Evolutionary conservation across 139 green algal species (phyloP), one percentile per base, ranked within the genome.

Genomic region (Pleodorina starrii): DNA sequence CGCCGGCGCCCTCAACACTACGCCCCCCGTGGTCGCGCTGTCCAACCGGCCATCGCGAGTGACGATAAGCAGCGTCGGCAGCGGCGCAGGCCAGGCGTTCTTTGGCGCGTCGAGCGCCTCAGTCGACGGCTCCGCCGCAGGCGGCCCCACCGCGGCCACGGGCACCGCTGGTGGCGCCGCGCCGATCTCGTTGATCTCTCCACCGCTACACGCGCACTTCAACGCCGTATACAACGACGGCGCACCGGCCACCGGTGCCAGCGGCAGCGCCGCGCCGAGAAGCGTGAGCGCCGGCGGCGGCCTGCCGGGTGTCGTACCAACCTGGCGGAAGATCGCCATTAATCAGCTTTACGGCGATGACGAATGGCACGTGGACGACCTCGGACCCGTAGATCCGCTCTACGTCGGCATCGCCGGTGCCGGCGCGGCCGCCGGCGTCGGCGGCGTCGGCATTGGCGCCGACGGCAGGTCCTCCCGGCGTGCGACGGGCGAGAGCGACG

Each of bases 221-320:
- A 40, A 43, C 35, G 42, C 12, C 5, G 0, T 11, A 10, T 68
- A 68, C 50, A 46, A 46, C n/a, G n/a, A 40, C 16, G 10, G 1
- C 29, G 44, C 17, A 11, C 76, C 48, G n/a, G n/a, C n/a, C n/a
- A n/a, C n/a, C n/a, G n/a, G n/a, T n/a, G 54, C 54, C 54, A 25
- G 6, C 54, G 54, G 54, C 5, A 25, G 54, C 29, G 29, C 54
- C 29, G 21, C 54, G 54, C 6, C 9, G 21, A 66, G 54, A 21
- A 66, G 54, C 54, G 7, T 21, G 5, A 71, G 78, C 57, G 25
- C 29, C 29, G 44, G 43, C 60, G 51, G 81, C n/a, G 60, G 29
- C 66, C 83, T 88, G 46, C 83, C 84, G 5, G 84, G 84, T 29
- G 69, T 82, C 12, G 48, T 89, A 38, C 84, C 84, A 10, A 74